Evolutionary conservation across 2,329 filamentous ascomycete genomes (phyloP).

Genomic region (Ophiostoma perfectum): DNA sequence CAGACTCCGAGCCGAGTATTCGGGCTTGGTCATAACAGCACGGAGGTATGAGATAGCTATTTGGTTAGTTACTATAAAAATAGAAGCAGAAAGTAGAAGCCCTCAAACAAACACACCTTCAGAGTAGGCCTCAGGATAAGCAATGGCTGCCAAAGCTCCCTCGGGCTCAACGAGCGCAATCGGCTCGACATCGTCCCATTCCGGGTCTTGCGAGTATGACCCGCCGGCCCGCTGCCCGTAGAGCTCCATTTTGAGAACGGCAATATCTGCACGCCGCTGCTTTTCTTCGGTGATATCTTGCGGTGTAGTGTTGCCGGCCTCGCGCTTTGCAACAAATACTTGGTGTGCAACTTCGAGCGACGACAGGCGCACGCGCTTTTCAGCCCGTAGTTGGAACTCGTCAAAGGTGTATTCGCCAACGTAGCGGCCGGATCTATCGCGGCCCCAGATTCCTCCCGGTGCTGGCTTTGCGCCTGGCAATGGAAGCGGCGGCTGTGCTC

Average conservation of each 20-base stretch:
- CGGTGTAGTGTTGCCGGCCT: constrained; percentile 22
- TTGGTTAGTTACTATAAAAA: too few species aligned
- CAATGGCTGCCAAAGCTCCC: constrained; percentile 82
- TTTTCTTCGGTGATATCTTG: constrained; percentile 44
- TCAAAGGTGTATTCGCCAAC: constrained; percentile 44
- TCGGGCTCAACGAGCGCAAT: constrained; percentile 80
- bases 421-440: constrained; percentile 46
- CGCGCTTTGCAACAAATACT: constrained; percentile 40
- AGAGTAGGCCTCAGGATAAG: constrained; percentile 82
- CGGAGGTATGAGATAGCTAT: constrained; percentile 81
- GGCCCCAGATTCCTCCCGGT: constrained; percentile 42
- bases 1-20: constrained; percentile 73
- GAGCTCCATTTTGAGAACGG: constrained; percentile 45
- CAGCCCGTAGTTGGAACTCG: constrained; percentile 41
- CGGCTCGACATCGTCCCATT: constrained; percentile 79
- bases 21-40: constrained; percentile 84
- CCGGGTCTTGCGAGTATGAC: constrained; percentile 60
- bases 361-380: constrained; percentile 41
- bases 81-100: too few species aligned
- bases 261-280: constrained; percentile 46
- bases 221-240: constrained; percentile 47
- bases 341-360: constrained; percentile 42
- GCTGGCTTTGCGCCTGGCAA: constrained; percentile 16
- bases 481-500: not conserved
- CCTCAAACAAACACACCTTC: constrained; percentile 41